Conservation (phyloP, 495 filamentous ascomycete genomes). For the Annulohypoxylon stygium region DNA sequence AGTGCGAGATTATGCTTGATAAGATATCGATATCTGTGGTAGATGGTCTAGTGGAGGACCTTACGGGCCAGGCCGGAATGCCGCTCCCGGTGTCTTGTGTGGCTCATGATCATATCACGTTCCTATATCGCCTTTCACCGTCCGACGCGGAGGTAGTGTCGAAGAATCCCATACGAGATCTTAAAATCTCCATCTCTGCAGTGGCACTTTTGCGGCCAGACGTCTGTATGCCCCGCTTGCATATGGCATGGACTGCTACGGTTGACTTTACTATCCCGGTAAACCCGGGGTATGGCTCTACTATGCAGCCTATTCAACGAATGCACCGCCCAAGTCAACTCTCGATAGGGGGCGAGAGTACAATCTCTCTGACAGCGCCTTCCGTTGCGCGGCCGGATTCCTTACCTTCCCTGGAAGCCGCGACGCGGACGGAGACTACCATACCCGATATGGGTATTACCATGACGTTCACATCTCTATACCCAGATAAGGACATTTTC, state of each 20-base stretch:
- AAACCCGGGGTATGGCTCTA: slow-evolving; percentile 67
- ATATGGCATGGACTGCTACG: slow-evolving; percentile 83
- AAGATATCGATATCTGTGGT: slow-evolving; percentile 74
- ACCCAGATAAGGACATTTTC: slow-evolving; percentile 62
- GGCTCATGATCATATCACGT: slow-evolving; percentile 85
- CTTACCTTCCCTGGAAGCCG: slow-evolving; percentile 65
- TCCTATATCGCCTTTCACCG: slow-evolving; percentile 82
- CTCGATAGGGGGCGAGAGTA: slow-evolving; percentile 63
- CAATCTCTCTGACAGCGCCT: slow-evolving; percentile 59
- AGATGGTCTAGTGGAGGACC: slow-evolving; percentile 75
- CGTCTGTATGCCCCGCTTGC: slow-evolving; percentile 77
- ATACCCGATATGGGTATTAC: slow-evolving; percentile 76
- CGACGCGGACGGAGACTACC: slow-evolving; percentile 61
- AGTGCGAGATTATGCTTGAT: slow-evolving; percentile 76
- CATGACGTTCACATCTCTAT: slow-evolving; percentile 72
- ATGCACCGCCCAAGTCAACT: slow-evolving; percentile 73
- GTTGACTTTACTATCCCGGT: slow-evolving; percentile 84
- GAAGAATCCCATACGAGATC: slow-evolving; percentile 63
- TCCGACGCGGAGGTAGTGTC: slow-evolving; percentile 69
- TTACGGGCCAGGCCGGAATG: slow-evolving; percentile 70
- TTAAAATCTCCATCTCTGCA: slow-evolving; percentile 74
- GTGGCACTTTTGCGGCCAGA: slow-evolving; percentile 70
- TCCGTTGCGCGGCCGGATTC: slow-evolving; percentile 65
- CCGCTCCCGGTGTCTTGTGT: slow-evolving; percentile 75
- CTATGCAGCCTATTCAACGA: slow-evolving; percentile 71